Conservation (phyloP, 2,329 filamentous ascomycete genomes). For the Myriangium duriaei region DNA sequence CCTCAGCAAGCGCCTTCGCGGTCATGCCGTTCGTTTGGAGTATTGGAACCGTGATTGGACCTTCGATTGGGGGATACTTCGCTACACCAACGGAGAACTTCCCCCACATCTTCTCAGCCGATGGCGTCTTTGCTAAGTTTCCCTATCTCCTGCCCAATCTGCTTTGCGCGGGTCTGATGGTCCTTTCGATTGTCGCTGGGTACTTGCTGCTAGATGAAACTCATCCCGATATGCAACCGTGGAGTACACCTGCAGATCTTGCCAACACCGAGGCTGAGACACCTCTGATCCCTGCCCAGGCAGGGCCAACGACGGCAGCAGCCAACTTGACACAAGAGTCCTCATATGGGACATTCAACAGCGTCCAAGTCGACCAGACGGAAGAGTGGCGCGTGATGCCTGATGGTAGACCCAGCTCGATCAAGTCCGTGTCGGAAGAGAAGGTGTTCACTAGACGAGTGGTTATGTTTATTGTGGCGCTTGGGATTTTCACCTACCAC, state of each 20-base stretch:
- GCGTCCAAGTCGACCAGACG: constrained; percentile 40
- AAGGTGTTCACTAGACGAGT: constrained; percentile 52
- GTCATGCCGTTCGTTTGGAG: constrained; percentile 94
- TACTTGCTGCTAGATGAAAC: constrained; percentile 77
- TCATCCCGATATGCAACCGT: constrained; percentile 65
- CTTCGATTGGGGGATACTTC: constrained; percentile 77
- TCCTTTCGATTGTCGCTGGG: constrained; percentile 69
- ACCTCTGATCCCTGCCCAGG: constrained; percentile 56
- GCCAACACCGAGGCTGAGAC: constrained; percentile 46
- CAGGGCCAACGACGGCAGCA: constrained; percentile 60
- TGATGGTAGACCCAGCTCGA: constrained; percentile 26
- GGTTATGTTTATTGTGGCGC: constrained; percentile 62
- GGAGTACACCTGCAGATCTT: constrained; percentile 28
- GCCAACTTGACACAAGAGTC: constrained; percentile 64
- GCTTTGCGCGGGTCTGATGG: constrained; percentile 63
- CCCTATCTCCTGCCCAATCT: constrained; percentile 86
- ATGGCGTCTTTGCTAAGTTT: constrained; percentile 60
- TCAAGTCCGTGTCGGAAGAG: constrained; percentile 23
- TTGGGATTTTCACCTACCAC: constrained; percentile 88
- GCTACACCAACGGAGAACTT: constrained; percentile 65
- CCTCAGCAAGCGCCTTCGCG: constrained; percentile 58
- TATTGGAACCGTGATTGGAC: constrained; percentile 78
- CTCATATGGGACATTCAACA: constrained; percentile 32
- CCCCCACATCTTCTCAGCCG: constrained; percentile 54
- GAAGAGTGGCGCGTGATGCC: constrained; percentile 38